These are phyloP conservation scores for Passiflora organensis DNA, from an alignment of 345 rosid genomes.

Conservation along the genomic window DNA sequence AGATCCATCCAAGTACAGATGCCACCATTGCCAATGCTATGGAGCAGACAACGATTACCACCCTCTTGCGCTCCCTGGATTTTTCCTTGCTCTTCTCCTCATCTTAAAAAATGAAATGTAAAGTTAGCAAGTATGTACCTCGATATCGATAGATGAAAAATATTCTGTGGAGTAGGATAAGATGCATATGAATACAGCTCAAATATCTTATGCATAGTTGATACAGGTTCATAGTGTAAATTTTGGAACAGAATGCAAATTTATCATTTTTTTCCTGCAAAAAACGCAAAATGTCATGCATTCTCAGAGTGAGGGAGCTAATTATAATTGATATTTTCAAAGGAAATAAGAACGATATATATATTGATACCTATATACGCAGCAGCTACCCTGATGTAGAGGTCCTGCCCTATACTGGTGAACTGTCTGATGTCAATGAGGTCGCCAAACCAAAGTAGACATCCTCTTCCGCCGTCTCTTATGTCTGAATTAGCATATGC, in stretches of 20 bases:
- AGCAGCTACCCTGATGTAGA: not conserved
- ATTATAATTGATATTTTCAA: too few relatives aligned
- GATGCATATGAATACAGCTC: too few relatives aligned
- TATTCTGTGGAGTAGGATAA: too few relatives aligned
- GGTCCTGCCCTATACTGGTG: not conserved
- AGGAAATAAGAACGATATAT: not conserved
- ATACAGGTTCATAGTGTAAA: too few relatives aligned
- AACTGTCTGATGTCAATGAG: conserved; percentile 2
- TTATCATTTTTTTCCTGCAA: too few relatives aligned
- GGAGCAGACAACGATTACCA: not conserved
- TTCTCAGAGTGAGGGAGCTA: too few relatives aligned
- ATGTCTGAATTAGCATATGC: not conserved
- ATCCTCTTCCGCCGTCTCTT: conserved; percentile 8
- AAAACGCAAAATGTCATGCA: too few relatives aligned
- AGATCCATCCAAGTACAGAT: not conserved
- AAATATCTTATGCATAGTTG: too few relatives aligned
- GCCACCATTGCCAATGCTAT: not conserved
- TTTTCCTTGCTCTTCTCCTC: not conserved
- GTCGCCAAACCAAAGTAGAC: conserved; percentile 9
- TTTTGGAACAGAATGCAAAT: too few relatives aligned
- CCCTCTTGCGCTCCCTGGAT: not conserved
- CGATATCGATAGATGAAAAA: too few relatives aligned
- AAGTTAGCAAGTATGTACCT: not conserved
- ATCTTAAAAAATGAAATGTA: not conserved
- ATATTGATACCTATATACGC: not conserved